A percentile compares a stretch with the other conserved stretches of the same genome.
These are phyloP conservation scores for Talaromyces verruculosus DNA, from an alignment of 2,329 filamentous ascomycete species.

Conservation along the genomic window DNA sequence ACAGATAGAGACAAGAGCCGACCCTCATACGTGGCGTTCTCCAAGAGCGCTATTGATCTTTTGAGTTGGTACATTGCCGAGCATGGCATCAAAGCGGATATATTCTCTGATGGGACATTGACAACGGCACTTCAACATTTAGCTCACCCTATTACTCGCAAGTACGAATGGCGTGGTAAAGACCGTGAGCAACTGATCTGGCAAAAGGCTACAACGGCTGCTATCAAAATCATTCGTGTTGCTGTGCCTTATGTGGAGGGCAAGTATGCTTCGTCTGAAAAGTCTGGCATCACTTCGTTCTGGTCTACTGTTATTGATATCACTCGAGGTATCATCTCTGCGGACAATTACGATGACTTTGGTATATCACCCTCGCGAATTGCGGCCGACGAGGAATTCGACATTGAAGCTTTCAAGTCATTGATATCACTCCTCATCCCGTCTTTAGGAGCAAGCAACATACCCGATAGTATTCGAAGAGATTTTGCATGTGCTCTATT, in stretches of 20 bases:
- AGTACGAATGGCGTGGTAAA: conserved; percentile 73
- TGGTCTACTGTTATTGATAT: conserved; percentile 69
- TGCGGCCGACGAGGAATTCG: conserved; percentile 72
- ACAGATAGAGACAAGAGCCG: conserved; percentile 46
- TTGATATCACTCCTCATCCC: conserved; percentile 70
- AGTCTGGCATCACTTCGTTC: conserved; percentile 55
- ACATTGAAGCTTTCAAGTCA: conserved; percentile 70
- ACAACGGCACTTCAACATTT: conserved; percentile 66
- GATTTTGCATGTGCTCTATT: conserved; percentile 76
- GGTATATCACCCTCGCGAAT: conserved; percentile 50
- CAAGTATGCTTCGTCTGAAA: conserved; percentile 33
- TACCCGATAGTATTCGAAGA: conserved; percentile 67
- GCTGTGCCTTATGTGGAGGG: conserved; percentile 62
- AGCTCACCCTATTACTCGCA: conserved; percentile 68
- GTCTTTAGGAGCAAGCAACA: conserved; percentile 62
- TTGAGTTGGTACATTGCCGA: conserved; percentile 50
- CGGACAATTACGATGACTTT: conserved; percentile 56
- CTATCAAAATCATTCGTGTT: conserved; percentile 66
- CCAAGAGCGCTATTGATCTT: conserved; percentile 75
- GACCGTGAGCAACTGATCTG: conserved; percentile 73
- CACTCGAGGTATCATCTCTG: conserved; percentile 67
- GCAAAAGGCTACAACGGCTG: conserved; percentile 73
- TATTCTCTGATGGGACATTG: conserved; percentile 70
- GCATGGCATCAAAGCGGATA: conserved; percentile 56
- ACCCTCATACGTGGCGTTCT: conserved; percentile 85